A percentile compares a stretch with the other conserved stretches of the same genome.
These are phyloP conservation scores for Artomyces pyxidatus DNA, from an alignment of 768 basidiomycete species.

Conservation along the genomic window DNA sequence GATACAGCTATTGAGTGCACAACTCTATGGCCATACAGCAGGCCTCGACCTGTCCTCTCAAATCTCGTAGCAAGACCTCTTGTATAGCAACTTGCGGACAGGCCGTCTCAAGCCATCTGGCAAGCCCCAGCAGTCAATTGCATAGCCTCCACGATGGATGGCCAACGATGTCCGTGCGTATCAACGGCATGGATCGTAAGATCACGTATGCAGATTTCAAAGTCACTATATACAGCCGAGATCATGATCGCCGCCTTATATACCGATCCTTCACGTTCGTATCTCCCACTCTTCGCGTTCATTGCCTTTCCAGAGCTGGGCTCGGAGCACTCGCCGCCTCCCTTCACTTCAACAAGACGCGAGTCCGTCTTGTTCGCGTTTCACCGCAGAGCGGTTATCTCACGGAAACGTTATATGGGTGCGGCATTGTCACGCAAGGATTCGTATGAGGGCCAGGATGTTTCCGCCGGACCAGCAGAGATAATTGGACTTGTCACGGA, in stretches of 20 bases:
- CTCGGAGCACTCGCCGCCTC: background rate
- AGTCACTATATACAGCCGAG: constrained; percentile 25
- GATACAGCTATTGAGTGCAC: too few species aligned
- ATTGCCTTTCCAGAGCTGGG: background rate
- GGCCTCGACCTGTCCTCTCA: too few species aligned
- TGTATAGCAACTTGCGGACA: too few species aligned
- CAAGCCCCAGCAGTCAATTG: too few species aligned
- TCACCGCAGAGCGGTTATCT: background rate
- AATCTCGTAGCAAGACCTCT: too few species aligned
- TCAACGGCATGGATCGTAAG: too few species aligned
- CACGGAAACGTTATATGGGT: background rate
- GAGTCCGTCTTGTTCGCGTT: constrained; percentile 6
- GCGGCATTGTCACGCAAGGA: constrained; percentile 1
- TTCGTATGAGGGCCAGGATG: background rate
- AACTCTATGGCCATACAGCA: too few species aligned
- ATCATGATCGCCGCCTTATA: constrained; percentile 8
- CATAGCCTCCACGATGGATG: background rate
- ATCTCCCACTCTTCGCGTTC: background rate
- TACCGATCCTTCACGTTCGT: background rate
- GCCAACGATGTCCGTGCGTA: background rate
- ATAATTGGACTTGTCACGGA: background rate
- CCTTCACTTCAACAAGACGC: constrained; percentile 24
- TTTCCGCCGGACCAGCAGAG: background rate
- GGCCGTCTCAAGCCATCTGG: too few species aligned
- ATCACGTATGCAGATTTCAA: too few species aligned